phyloP scores from a whole-genome alignment of 2,329 filamentous ascomycete species.

The Sporothrix brunneoviolacea region DNA sequence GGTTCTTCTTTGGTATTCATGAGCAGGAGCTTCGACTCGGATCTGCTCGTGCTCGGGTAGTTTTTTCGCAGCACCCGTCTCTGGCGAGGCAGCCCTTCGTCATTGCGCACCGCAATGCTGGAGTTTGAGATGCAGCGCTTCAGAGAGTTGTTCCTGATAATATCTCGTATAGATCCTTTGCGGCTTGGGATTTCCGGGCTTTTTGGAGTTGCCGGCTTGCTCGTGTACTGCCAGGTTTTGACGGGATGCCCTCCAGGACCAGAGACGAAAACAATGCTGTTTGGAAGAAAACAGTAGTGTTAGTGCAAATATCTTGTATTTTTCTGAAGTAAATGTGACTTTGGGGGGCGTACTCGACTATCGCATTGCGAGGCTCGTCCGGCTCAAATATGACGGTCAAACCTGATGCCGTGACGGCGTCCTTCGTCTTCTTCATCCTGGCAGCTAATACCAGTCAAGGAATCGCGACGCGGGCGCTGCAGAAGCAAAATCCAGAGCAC shows the following conservation, averaged over 20 bases:
- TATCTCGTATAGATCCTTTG: constrained; percentile 10
- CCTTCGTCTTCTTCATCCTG: constrained; percentile 23
- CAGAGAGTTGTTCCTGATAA: constrained; percentile 21
- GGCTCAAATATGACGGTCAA: constrained; percentile 29
- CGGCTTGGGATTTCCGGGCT: constrained; percentile 10
- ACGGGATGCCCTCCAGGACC: constrained; percentile 28
- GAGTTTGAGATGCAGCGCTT: constrained; percentile 5
- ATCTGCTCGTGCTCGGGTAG: constrained; percentile 5
- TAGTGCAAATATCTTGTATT: too few species aligned
- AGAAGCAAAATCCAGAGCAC: too few species aligned
- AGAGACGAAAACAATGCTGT: constrained; percentile 28
- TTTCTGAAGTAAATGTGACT: too few species aligned
- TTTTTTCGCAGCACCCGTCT: constrained; percentile 11
- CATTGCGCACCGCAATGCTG: constrained; percentile 12
- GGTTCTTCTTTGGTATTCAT: background rate
- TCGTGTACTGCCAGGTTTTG: constrained; percentile 23
- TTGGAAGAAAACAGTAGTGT: too few species aligned
- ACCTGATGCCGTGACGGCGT: constrained; percentile 24
- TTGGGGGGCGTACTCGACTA: constrained; percentile 26
- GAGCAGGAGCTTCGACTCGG: constrained; percentile 6
- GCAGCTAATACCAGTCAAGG: too few species aligned
- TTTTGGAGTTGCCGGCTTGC: constrained; percentile 20
- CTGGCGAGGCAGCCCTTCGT: constrained; percentile 8
- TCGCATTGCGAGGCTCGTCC: constrained; percentile 22
- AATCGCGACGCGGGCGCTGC: too few species aligned